These are phyloP conservation scores for Sambucus nigra DNA, from an alignment of 129 eudicot species.

Conservation along the genomic window DNA sequence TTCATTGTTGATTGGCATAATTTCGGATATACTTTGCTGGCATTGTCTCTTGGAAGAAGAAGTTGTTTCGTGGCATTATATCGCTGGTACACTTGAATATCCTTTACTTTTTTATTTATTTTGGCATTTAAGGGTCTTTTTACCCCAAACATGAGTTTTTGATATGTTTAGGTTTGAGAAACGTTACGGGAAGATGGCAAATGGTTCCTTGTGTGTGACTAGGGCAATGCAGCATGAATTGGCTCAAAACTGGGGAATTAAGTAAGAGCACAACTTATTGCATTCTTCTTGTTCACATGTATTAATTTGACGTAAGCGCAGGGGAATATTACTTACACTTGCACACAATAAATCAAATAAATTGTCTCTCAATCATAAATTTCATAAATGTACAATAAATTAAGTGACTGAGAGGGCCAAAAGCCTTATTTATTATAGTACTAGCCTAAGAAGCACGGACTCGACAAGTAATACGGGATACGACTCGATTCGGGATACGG, in stretches of 20 bases:
- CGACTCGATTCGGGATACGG: too few species aligned
- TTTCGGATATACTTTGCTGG: slow-evolving; percentile 88
- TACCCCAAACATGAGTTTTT: slow-evolving; percentile 11
- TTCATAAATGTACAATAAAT: too few species aligned
- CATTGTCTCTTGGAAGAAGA: slow-evolving; percentile 82
- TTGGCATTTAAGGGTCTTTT: slow-evolving; percentile 7
- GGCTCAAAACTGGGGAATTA: slow-evolving; percentile 94
- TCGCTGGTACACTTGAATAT: slow-evolving; percentile 53
- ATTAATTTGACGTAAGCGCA: too few species aligned
- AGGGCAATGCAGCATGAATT: slow-evolving; percentile 95
- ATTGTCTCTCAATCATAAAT: too few species aligned
- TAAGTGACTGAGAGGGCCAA: too few species aligned
- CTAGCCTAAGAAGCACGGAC: too few species aligned
- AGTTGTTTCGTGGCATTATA: slow-evolving; percentile 72
- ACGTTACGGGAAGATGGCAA: slow-evolving; percentile 81
- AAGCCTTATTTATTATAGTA: too few species aligned
- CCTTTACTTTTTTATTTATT: neutral
- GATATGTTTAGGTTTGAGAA: slow-evolving; percentile 61
- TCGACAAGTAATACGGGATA: too few species aligned
- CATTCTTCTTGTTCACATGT: slow-evolving; percentile 6
- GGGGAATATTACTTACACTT: too few species aligned
- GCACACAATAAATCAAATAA: too few species aligned
- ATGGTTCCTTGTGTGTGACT: slow-evolving; percentile 89
- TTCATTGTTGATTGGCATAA: slow-evolving; percentile 89
- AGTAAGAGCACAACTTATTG: slow-evolving; percentile 38